These are phyloP conservation scores for Rubia occidens DNA, from an alignment of 305 asterid genomes.

Conservation along the genomic window DNA sequence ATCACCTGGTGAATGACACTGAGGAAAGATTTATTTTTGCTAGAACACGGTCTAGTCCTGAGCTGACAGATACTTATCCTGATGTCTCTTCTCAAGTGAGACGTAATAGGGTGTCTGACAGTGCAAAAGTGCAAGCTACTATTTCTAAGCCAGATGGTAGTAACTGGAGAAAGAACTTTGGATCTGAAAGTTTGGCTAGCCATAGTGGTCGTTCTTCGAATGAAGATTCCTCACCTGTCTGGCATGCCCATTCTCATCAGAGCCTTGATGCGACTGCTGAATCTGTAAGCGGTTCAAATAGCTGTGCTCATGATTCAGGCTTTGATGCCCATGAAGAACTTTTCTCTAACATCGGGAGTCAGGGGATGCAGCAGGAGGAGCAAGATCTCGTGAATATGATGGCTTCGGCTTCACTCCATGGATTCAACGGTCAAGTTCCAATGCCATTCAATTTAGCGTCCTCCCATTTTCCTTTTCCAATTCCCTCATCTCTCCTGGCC, in stretches of 20 bases:
- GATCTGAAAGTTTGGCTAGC: conserved; percentile 43
- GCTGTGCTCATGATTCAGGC: conserved; percentile 40
- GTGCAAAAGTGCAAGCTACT: conserved; percentile 33
- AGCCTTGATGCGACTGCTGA: conserved; percentile 44
- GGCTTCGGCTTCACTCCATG: conserved; percentile 81
- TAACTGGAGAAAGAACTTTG: conserved; percentile 42
- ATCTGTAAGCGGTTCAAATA: conserved; percentile 40
- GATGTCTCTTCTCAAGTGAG: conserved; percentile 37
- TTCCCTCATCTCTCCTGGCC: conserved; percentile 72
- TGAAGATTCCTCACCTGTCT: conserved; percentile 39
- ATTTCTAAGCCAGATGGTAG: conserved; percentile 33
- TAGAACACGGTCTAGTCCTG: conserved; percentile 89
- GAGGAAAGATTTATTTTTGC: conserved; percentile 65
- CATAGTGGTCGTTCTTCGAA: conserved; percentile 39
- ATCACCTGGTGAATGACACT: conserved; percentile 44
- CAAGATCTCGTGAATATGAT: conserved; percentile 86
- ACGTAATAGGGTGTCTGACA: conserved; percentile 38
- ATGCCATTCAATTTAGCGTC: conserved; percentile 56
- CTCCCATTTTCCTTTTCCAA: conserved; percentile 59
- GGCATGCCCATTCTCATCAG: conserved; percentile 41
- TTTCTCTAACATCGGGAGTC: conserved; percentile 47
- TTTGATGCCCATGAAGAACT: conserved; percentile 49
- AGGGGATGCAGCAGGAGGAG: conserved; percentile 63
- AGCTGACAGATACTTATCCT: conserved; percentile 67
- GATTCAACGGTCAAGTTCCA: conserved; percentile 61